Conservation (phyloP, 2,329 filamentous ascomycete genomes). For the Penicillium sp. region DNA sequence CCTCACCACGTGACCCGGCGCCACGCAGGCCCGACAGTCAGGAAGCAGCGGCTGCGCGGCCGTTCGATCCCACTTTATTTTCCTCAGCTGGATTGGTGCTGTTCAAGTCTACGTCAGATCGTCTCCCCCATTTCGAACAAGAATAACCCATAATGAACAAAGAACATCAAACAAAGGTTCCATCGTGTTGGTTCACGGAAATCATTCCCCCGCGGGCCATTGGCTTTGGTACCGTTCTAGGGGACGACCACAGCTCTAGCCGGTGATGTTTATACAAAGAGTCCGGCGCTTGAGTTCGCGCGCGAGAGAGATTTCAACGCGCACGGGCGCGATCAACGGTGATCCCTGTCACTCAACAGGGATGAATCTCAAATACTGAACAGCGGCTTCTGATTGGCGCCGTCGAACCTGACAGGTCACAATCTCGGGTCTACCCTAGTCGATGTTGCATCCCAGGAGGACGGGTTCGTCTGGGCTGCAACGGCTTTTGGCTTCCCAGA, state of each 20-base stretch:
- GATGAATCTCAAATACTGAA: constrained; percentile 38
- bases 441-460: constrained; percentile 25
- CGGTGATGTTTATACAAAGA: too few species aligned
- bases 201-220: too few species aligned
- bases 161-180: too few species aligned
- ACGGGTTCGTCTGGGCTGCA: constrained; percentile 22
- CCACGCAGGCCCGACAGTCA: constrained; percentile 37
- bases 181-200: too few species aligned
- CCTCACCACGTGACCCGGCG: constrained; percentile 23
- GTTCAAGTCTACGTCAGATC: too few species aligned
- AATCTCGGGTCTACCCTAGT: constrained; percentile 27
- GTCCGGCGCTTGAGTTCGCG: too few species aligned
- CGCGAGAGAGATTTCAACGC: too few species aligned
- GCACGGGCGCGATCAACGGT: constrained; percentile 27
- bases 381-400: constrained; percentile 29
- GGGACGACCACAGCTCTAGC: too few species aligned
- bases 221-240: too few species aligned
- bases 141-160: too few species aligned
- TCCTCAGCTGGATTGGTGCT: too few species aligned
- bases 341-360: constrained; percentile 29
- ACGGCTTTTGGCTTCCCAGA: constrained; percentile 23
- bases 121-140: too few species aligned
- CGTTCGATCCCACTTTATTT: constrained; percentile 40
- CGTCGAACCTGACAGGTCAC: constrained; percentile 21
- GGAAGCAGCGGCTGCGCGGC: constrained; percentile 37